Conservation (phyloP, 306 rosid genomes). For the Inga leiocalycina region DNA sequence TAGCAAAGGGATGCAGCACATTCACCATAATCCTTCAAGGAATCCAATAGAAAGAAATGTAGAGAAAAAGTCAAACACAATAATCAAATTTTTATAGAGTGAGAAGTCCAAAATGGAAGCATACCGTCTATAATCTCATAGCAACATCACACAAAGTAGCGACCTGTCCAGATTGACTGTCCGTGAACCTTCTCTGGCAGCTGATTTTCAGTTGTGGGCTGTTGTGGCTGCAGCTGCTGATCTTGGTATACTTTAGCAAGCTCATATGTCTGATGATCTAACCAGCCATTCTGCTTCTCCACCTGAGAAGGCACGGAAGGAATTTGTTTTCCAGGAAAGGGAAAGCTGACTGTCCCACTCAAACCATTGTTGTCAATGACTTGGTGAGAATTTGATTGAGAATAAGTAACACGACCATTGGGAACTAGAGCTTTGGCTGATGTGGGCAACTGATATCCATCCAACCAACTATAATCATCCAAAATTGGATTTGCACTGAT, state of each 20-base stretch:
- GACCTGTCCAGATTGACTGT: slow-evolving; percentile 84
- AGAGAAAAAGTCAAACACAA: slow-evolving; percentile 13
- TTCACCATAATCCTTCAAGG: slow-evolving; percentile 59
- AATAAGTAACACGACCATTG: slow-evolving; percentile 39
- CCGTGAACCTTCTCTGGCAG: slow-evolving; percentile 85
- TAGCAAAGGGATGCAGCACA: slow-evolving; percentile 67
- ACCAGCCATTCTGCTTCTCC: slow-evolving; percentile 71
- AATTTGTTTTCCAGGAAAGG: slow-evolving; percentile 87
- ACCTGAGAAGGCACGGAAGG: slow-evolving; percentile 52
- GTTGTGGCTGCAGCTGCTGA: slow-evolving; percentile 71
- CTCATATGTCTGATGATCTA: slow-evolving; percentile 58
- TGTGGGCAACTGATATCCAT: slow-evolving; percentile 80
- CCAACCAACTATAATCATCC: slow-evolving; percentile 97
- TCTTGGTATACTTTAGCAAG: slow-evolving; percentile 57
- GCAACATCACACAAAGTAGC: slow-evolving; percentile 85
- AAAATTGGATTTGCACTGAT: slow-evolving; percentile 59
- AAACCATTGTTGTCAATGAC: slow-evolving; percentile 49
- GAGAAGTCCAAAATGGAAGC: slow-evolving; percentile 23
- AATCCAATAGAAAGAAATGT: slow-evolving; percentile 44
- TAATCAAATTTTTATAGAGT: neutral
- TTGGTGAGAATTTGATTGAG: slow-evolving; percentile 51
- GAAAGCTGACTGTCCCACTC: slow-evolving; percentile 62
- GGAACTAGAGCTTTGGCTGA: slow-evolving; percentile 47
- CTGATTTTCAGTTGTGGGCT: slow-evolving; percentile 63
- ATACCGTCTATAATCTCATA: slow-evolving; percentile 65